A percentile compares a stretch with the other conserved stretches of the same genome.
Evolutionary conservation across 345 rosid genomes (phyloP).

Genomic region (Corchorus olitorius): DNA sequence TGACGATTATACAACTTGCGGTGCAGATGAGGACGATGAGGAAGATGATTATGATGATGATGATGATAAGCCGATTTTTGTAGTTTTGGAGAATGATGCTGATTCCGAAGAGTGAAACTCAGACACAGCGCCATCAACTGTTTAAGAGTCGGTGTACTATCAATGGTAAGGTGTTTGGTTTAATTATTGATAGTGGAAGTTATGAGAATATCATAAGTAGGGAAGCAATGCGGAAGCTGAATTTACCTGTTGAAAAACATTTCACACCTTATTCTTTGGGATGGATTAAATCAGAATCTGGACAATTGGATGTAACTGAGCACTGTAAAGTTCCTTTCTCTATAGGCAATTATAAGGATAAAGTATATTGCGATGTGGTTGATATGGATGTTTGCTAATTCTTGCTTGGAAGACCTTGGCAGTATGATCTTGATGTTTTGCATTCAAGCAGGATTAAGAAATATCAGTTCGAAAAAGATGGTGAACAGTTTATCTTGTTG

Average conservation of each 20-base stretch:
- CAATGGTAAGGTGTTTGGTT: background rate
- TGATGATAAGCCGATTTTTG: background rate
- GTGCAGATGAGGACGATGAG: background rate
- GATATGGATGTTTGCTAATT: slow-evolving; percentile 17
- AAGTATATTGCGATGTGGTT: background rate
- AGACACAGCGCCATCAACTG: background rate
- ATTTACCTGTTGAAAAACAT: background rate
- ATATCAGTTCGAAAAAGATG: too few species aligned
- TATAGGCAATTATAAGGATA: background rate
- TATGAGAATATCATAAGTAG: background rate
- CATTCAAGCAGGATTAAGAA: too few species aligned
- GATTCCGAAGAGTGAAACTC: background rate
- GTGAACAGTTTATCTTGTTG: too few species aligned
- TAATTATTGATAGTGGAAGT: slow-evolving; percentile 7
- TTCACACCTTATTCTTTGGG: slow-evolving; percentile 5
- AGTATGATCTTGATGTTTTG: too few species aligned
- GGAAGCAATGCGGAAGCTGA: background rate
- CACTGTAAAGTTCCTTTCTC: background rate
- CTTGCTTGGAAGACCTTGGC: background rate
- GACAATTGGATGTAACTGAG: background rate
- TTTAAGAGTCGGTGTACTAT: background rate
- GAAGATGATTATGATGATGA: background rate
- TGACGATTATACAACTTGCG: background rate
- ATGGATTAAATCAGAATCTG: background rate
- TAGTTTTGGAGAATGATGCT: background rate